Evolutionary conservation across 306 rosid genomes (phyloP), one percentile per base, ranked within the genome.

Genomic region (Canavalia gladiata): DNA sequence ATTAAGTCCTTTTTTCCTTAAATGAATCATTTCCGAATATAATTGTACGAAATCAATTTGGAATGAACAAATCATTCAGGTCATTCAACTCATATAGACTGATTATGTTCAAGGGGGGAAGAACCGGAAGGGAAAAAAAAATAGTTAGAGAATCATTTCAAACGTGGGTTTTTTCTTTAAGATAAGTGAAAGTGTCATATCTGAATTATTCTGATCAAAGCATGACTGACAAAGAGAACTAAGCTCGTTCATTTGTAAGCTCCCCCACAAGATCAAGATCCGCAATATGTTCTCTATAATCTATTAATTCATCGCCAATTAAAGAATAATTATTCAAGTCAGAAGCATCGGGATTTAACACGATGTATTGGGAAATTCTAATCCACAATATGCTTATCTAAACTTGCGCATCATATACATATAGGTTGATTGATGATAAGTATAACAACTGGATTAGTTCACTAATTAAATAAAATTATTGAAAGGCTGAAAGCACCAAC

Each of bases 41-140:
- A 76, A 62, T 66, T 25, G 8, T 34, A 65, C 8, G 64, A 52
- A 29, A 4, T 28, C 60, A 51, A 13, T n/a, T 75, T 75, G 35
- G 46, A 43, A 39, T 28, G 33, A 12, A 39, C 10, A 52, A 65
- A 58, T 13, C 43, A 33, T 58, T 45, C 33, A 45, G 28, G 4
- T 28, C 60, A 75, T 51, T 43, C 3, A 4, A 25, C 41, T 7
- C 49, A 34, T 13, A 6, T 10, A 68, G 43, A 70, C 37, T 4
- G 31, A 31, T 52, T 52, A 39, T 66, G 76, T 13, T 68, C 12
- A 8, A 50, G 58, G 82, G 74, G 81, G 68, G 57, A 41, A 42
- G 68, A 54, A 78, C 57, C 28, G n/a, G n/a, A 51, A 29, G 2
- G 56, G 4, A 11, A 33, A 28, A 46, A 58, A 37, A 13, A 65